Base-by-base conservation (phyloP, 345 rosid genomes). In the Rhizophora mangle region DNA sequence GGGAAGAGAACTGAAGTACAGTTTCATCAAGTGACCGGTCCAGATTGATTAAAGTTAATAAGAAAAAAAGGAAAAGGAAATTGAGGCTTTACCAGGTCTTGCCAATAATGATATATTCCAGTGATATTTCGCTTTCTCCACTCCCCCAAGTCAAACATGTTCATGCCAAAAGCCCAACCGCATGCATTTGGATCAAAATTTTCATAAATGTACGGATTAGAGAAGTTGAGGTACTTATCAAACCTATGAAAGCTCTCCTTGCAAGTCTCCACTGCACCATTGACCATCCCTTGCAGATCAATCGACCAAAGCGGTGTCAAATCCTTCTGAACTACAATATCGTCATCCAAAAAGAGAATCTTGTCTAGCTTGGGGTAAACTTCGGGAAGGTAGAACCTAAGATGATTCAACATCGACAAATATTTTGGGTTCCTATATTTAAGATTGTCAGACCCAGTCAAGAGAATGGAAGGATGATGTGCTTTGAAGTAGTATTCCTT, bases 111-210 rank as follows among this genome's bases (percentile, higher is more conserved):
- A 82, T 92, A 95, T 75, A 95, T 92, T 68, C 91, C 94, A 2
- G 99, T 92, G 62, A 90, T 89, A 78, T 95, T 92, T 68, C 77
- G 80, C 81, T 82, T 87, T 82, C 72, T 90, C 98, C 98, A 95
- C 82, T 92, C 91, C 76, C 80, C 87, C 82, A 95, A 84, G 88
- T 95, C 99, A 65, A 95, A 95, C 70, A 95, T 95, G 76, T 95
- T 95, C 99, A 90, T 95, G 27, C 99, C 99, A 76, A 85, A 95
- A 60, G 99, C 98, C 98, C 99, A 95, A 57, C 98, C 98, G 72
- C 99, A 95, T 70, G 99, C 88, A 62, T 83, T 82, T 43, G 94
- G 85, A 70, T 82, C 75, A 36, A 95, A 95, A 69, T 92, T 90
- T 70, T 86, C 87, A 9, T 80, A 70, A 54, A 95, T 90, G 67